phyloP scores from a whole-genome alignment of 1,284 basidiomycete species.

The Wallemia hederae region DNA sequence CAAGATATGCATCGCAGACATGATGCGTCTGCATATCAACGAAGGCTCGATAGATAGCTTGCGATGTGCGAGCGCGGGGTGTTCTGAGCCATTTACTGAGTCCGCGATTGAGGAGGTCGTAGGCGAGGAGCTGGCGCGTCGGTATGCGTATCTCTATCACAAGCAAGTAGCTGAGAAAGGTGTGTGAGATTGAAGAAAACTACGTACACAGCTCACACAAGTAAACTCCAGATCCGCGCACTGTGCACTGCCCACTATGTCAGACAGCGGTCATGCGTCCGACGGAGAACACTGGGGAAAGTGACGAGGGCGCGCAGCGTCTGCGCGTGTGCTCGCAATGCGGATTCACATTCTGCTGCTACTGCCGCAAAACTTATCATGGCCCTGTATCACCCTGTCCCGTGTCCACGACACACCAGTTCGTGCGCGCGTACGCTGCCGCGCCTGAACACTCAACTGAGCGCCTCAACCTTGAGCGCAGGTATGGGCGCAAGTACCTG shows the following conservation, averaged over 20 bases:
- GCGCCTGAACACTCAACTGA: slow-evolving; percentile 23
- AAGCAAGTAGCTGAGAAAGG: slow-evolving; percentile 39
- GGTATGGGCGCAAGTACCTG: slow-evolving; percentile 30
- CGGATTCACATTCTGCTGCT: not conserved
- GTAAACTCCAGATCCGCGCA: slow-evolving; percentile 29
- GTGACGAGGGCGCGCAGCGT: not conserved
- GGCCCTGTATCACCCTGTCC: slow-evolving; percentile 35
- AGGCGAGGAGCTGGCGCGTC: slow-evolving; percentile 26
- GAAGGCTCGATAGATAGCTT: slow-evolving; percentile 41
- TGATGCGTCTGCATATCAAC: slow-evolving; percentile 38
- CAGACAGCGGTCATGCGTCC: not conserved
- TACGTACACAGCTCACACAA: not conserved
- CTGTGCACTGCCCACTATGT: slow-evolving; percentile 36
- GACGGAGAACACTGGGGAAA: not conserved
- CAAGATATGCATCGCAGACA: slow-evolving; percentile 33
- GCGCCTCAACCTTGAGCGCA: slow-evolving; percentile 25
- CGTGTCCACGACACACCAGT: slow-evolving; percentile 27
- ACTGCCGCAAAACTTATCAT: slow-evolving; percentile 23
- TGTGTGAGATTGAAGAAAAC: slow-evolving; percentile 11
- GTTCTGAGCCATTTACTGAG: slow-evolving; percentile 8
- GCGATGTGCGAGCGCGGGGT: slow-evolving; percentile 32
- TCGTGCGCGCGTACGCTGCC: slow-evolving; percentile 32
- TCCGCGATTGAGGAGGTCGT: slow-evolving; percentile 16
- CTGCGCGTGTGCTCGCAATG: not conserved
- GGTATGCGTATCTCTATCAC: slow-evolving; percentile 41